Percentiles rank a stretch among this genome's conserved stretches.
Conservation (phyloP, 306 rosid genomes). For the Abrus pulchellus region DNA sequence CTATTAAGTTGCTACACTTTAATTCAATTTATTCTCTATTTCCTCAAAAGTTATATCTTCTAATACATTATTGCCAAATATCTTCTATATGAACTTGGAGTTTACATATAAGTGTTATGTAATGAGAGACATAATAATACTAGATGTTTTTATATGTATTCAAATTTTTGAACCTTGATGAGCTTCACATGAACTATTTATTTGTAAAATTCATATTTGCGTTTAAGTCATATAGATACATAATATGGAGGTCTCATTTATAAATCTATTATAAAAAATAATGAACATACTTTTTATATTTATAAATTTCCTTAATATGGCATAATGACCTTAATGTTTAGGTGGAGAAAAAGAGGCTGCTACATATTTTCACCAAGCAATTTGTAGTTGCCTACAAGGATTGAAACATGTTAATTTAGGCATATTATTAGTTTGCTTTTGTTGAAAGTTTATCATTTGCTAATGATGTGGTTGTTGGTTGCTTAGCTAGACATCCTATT, state of each 20-base stretch:
- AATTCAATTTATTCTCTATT: conserved; percentile 29
- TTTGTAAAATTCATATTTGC: conserved; percentile 10
- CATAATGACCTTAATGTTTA: conserved; percentile 48
- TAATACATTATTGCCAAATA: conserved; percentile 30
- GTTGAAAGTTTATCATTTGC: conserved; percentile 58
- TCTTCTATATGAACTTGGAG: conserved; percentile 22
- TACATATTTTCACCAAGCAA: conserved; percentile 91
- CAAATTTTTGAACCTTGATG: conserved; percentile 39
- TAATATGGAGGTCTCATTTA: conserved; percentile 17
- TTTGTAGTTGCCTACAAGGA: conserved; percentile 80
- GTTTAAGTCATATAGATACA: conserved; percentile 17
- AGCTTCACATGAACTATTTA: conserved; percentile 40
- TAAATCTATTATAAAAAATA: conserved; percentile 6
- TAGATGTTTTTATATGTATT: background rate
- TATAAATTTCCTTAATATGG: conserved; percentile 27
- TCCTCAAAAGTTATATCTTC: conserved; percentile 28
- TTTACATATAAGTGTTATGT: conserved; percentile 17
- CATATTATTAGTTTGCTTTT: conserved; percentile 64
- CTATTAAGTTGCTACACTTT: conserved; percentile 17
- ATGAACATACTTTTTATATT: conserved; percentile 17
- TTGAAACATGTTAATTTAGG: conserved; percentile 83
- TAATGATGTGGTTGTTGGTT: conserved; percentile 76
- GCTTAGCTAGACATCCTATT: conserved; percentile 92
- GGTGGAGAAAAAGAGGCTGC: conserved; percentile 86
- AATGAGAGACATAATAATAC: conserved; percentile 37